A percentile compares a stretch with the other conserved stretches of the same genome.
Evolutionary conservation across 305 asterid genomes (phyloP).

Genomic region (Lippia alba): DNA sequence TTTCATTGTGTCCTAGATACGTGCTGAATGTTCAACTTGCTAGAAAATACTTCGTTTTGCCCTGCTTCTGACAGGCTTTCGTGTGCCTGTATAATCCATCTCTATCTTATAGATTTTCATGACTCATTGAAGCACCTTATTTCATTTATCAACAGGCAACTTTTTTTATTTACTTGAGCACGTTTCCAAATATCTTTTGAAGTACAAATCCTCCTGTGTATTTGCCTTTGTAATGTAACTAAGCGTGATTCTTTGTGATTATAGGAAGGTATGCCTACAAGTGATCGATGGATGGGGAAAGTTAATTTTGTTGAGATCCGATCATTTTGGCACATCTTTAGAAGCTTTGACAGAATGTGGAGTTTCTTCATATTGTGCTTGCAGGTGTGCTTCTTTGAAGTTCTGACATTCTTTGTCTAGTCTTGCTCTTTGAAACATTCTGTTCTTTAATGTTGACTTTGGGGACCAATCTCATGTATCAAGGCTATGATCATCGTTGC

Average conservation of each 20-base stretch:
- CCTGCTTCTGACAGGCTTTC: conserved; percentile 13
- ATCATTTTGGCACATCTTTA: conserved; percentile 90
- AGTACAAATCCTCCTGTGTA: conserved; percentile 14
- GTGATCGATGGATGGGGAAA: conserved; percentile 95
- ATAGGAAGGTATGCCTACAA: conserved; percentile 67
- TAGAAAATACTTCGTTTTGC: background rate
- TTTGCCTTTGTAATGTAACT: conserved; percentile 14
- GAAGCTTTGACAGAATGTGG: conserved; percentile 99
- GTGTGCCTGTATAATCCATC: background rate
- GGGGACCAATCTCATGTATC: conserved; percentile 38
- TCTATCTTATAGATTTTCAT: background rate
- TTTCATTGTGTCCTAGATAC: conserved; percentile 25
- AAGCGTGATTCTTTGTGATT: conserved; percentile 31
- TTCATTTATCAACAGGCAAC: conserved; percentile 17
- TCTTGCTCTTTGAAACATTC: conserved; percentile 25
- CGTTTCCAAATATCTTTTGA: conserved; percentile 18
- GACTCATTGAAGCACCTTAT: background rate
- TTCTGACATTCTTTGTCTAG: conserved; percentile 26
- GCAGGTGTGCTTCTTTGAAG: conserved; percentile 64
- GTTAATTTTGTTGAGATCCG: conserved; percentile 98
- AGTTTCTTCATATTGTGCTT: conserved; percentile 93
- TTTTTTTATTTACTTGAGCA: conserved; percentile 7
- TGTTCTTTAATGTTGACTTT: conserved; percentile 34
- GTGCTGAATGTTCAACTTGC: conserved; percentile 20
- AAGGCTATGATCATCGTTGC: conserved; percentile 98